These are phyloP conservation scores for Oxyria digyna DNA, from an alignment of 148 eudicot genomes.

Conservation along the genomic window DNA sequence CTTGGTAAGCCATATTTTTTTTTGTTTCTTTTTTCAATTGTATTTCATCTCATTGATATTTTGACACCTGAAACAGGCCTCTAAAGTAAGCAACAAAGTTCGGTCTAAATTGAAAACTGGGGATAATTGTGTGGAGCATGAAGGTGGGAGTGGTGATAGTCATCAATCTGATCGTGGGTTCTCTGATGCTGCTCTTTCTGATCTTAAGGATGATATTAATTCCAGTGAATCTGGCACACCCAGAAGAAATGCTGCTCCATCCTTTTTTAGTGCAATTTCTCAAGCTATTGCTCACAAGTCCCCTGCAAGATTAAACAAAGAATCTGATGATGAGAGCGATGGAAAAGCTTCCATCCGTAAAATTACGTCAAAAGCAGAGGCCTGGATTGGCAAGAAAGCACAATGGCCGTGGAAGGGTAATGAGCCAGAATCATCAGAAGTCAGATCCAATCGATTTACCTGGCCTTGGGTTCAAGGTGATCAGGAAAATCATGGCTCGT, in stretches of 20 bases:
- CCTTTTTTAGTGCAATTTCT: conserved; percentile 46
- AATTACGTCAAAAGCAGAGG: conserved; percentile 76
- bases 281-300: conserved; percentile 25
- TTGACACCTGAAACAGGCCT: conserved; percentile 42
- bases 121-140: conserved; percentile 35
- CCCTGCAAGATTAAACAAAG: conserved; percentile 31
- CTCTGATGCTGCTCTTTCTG: conserved; percentile 30
- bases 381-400: conserved; percentile 74
- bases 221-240: conserved; percentile 91
- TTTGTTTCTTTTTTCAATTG: conserved; percentile 5
- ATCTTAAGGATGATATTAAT: conserved; percentile 60
- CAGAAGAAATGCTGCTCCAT: conserved; percentile 47
- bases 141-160: conserved; percentile 72
- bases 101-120: conserved; percentile 68
- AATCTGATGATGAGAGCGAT: conserved; percentile 51
- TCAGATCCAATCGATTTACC: conserved; percentile 36
- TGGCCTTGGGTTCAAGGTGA: conserved; percentile 62
- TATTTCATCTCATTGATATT: conserved; percentile 13
- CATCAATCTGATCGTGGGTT: conserved; percentile 53
- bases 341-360: conserved; percentile 55
- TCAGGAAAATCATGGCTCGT: conserved; percentile 39
- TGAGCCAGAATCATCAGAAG: conserved; percentile 42
- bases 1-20: conserved; percentile 46
- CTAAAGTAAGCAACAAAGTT: conserved; percentile 90
- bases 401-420: conserved; percentile 85